A percentile compares a stretch with the other conserved stretches of the same genome.
These are phyloP conservation scores for Candida orba DNA, from an alignment of 805 yeast genomes.

Conservation along the genomic window DNA sequence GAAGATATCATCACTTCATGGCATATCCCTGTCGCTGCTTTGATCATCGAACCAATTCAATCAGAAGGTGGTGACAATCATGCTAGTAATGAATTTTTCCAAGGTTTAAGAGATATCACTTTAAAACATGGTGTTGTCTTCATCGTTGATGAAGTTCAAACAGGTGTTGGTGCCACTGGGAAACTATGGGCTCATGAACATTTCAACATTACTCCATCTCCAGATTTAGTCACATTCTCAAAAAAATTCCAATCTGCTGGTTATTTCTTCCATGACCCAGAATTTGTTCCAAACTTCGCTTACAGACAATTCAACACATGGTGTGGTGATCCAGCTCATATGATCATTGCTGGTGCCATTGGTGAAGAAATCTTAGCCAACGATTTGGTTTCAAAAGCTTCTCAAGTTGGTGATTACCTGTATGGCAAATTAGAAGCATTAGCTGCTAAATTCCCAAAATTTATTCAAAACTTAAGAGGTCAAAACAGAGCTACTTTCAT, in stretches of 20 bases:
- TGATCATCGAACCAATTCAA: constrained; percentile 86
- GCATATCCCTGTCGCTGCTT: constrained; percentile 78
- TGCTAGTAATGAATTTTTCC: constrained; percentile 72
- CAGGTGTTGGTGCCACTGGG: constrained; percentile 88
- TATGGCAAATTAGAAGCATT: constrained; percentile 47
- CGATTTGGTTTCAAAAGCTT: constrained; percentile 49
- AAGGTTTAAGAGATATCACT: constrained; percentile 72
- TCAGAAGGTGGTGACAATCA: constrained; percentile 92
- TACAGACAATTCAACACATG: constrained; percentile 90
- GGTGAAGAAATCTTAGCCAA: constrained; percentile 55
- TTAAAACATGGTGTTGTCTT: constrained; percentile 60
- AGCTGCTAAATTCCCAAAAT: constrained; percentile 46
- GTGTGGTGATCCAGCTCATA: constrained; percentile 88
- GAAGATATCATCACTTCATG: constrained; percentile 63
- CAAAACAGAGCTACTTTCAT: constrained; percentile 69
- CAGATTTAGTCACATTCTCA: constrained; percentile 81
- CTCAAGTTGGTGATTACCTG: constrained; percentile 61
- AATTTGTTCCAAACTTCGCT: constrained; percentile 65
- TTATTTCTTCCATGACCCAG: constrained; percentile 70
- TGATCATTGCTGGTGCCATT: constrained; percentile 69
- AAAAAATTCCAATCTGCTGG: constrained; percentile 90
- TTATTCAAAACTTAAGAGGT: constrained; percentile 58
- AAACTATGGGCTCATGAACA: constrained; percentile 85
- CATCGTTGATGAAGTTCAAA: constrained; percentile 84
- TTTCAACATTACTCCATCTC: constrained; percentile 65